These are phyloP conservation scores for Candida sojae DNA, from an alignment of 1,139 yeast genomes.

Conservation along the genomic window DNA sequence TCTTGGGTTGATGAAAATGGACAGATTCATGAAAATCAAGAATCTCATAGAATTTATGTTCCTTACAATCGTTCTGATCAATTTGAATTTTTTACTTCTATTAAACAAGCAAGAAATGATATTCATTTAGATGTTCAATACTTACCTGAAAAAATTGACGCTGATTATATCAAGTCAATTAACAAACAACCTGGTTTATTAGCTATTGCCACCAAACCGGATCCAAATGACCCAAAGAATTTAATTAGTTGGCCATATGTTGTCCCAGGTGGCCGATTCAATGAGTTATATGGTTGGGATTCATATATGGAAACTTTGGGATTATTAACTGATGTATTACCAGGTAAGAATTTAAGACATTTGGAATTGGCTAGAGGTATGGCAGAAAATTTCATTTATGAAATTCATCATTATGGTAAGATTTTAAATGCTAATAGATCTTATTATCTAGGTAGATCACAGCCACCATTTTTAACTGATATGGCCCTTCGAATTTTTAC, in stretches of 20 bases:
- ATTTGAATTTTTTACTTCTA: conserved; percentile 62
- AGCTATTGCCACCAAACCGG: conserved; percentile 69
- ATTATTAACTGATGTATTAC: conserved; percentile 62
- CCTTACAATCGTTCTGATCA: conserved; percentile 74
- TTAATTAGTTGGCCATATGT: conserved; percentile 80
- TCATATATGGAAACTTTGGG: conserved; percentile 93
- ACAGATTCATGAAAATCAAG: conserved; percentile 27
- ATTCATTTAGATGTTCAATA: conserved; percentile 72
- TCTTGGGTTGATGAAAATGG: conserved; percentile 48
- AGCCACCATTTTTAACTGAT: conserved; percentile 97
- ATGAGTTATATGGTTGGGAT: conserved; percentile 98
- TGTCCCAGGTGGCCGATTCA: conserved; percentile 97
- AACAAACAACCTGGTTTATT: conserved; percentile 85
- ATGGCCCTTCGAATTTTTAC: conserved; percentile 77
- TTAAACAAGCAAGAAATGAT: conserved; percentile 58
- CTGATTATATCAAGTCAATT: conserved; percentile 73
- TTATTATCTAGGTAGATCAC: conserved; percentile 88
- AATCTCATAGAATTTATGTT: conserved; percentile 73
- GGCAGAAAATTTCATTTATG: conserved; percentile 91
- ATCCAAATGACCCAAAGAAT: conserved; percentile 49
- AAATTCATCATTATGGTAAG: conserved; percentile 88
- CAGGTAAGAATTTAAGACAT: conserved; percentile 40
- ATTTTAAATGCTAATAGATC: conserved; percentile 93
- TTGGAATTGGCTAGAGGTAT: conserved; percentile 74
- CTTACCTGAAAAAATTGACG: conserved; percentile 59